Percentiles rank a stretch among this genome's conserved stretches.
Evolutionary conservation across 176 grass and related monocot genomes (phyloP).

Genomic region (Pontederia crassipes): DNA sequence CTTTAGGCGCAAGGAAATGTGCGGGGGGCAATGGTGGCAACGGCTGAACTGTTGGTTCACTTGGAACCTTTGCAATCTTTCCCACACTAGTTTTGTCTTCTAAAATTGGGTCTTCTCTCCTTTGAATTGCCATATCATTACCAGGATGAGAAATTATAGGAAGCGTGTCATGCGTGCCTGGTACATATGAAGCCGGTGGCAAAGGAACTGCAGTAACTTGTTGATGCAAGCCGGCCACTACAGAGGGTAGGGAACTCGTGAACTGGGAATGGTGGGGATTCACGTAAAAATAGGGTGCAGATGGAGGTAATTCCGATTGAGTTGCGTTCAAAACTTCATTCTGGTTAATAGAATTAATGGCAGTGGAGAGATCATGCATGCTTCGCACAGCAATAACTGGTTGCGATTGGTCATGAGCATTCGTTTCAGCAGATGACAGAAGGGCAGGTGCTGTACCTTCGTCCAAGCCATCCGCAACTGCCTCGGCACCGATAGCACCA

Average conservation of each 20-base stretch:
- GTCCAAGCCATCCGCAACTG: not conserved
- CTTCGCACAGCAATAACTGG: constrained; percentile 22
- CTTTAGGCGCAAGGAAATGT: constrained; percentile 49
- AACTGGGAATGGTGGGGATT: constrained; percentile 3
- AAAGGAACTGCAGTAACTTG: not conserved
- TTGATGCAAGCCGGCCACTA: not conserved
- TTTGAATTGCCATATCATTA: constrained; percentile 9
- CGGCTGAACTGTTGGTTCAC: constrained; percentile 65
- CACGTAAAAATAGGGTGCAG: not conserved
- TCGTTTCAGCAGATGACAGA: constrained; percentile 44
- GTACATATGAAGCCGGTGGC: constrained; percentile 2
- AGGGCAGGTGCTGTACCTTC: constrained; percentile 33
- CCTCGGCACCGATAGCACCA: constrained; percentile 2
- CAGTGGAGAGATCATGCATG: not conserved
- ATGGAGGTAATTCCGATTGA: constrained; percentile 4
- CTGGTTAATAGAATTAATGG: constrained; percentile 36
- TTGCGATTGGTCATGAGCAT: constrained; percentile 51
- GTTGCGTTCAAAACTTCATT: not conserved
- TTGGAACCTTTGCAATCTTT: constrained; percentile 25
- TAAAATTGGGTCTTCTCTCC: not conserved
- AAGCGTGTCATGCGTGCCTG: constrained; percentile 15
- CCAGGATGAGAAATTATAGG: constrained; percentile 1
- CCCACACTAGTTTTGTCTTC: constrained; percentile 31
- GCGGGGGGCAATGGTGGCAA: constrained; percentile 79
- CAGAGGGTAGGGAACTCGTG: not conserved